These are phyloP conservation scores for Scleroderma bovista DNA, from an alignment of 768 basidiomycete species.

Conservation along the genomic window DNA sequence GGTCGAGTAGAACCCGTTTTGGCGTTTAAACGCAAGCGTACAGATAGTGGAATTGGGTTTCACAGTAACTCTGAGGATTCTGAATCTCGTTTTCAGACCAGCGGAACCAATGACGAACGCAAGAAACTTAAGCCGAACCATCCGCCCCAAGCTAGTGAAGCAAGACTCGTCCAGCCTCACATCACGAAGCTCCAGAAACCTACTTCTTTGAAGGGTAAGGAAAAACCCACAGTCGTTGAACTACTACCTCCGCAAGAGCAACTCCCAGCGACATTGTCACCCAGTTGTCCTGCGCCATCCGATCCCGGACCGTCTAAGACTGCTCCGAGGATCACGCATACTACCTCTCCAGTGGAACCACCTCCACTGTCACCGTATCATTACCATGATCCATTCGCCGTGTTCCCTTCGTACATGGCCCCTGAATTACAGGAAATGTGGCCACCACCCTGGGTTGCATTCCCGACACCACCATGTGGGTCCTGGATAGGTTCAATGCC, in stretches of 20 bases:
- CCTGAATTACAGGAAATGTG: conserved; percentile 1
- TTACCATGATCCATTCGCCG: not conserved
- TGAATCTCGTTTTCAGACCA: not conserved
- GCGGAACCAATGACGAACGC: not conserved
- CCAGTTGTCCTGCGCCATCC: not conserved
- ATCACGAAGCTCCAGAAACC: not conserved
- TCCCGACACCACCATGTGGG: not conserved
- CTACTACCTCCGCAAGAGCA: not conserved
- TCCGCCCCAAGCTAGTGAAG: not conserved
- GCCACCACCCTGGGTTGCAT: conserved; percentile 1
- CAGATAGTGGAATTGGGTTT: conserved; percentile 10
- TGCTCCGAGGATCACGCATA: not conserved
- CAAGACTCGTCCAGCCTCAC: not conserved
- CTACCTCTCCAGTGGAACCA: not conserved
- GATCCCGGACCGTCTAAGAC: not conserved
- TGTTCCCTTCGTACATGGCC: not conserved
- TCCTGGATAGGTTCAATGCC: not conserved
- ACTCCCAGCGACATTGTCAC: not conserved
- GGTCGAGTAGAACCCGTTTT: conserved; percentile 11
- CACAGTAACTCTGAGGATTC: conserved; percentile 1
- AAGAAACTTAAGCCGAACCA: conserved; percentile 4
- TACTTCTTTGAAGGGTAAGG: not conserved
- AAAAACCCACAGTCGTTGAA: not conserved
- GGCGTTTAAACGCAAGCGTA: conserved; percentile 7
- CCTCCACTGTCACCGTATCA: not conserved